Conservation (phyloP, 2,329 filamentous ascomycete species). For the Fusarium pininemorale region DNA sequence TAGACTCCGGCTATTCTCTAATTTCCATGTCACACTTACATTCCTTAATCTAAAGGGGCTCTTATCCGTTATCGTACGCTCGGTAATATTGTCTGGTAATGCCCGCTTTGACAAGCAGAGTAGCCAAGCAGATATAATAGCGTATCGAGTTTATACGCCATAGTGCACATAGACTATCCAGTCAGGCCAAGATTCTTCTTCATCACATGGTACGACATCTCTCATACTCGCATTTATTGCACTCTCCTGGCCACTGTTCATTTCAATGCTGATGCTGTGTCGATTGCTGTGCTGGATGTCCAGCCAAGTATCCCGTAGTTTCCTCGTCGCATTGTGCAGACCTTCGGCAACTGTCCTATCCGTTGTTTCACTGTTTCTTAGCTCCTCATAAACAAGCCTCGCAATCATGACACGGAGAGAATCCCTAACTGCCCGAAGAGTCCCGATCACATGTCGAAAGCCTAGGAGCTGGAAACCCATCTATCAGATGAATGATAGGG, state of each 20-base stretch:
- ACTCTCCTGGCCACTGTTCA: too few relatives aligned
- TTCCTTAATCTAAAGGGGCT: not conserved
- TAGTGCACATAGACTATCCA: not conserved
- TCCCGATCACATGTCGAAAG: too few relatives aligned
- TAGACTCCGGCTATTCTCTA: not conserved
- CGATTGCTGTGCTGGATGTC: not conserved
- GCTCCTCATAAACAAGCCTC: not conserved
- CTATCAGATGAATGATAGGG: too few relatives aligned
- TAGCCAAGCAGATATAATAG: not conserved
- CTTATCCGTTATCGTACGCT: too few relatives aligned
- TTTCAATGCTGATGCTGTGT: too few relatives aligned
- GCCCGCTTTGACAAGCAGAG: not conserved
- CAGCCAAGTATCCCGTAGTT: not conserved
- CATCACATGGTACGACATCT: too few relatives aligned
- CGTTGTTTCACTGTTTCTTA: not conserved
- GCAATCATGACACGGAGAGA: too few relatives aligned
- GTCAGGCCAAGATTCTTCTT: not conserved
- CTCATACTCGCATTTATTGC: accelerated
- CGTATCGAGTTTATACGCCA: not conserved
- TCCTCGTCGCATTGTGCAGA: not conserved
- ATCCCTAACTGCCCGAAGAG: too few relatives aligned
- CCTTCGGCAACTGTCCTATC: not conserved
- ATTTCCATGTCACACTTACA: too few relatives aligned
- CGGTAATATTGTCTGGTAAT: not conserved
- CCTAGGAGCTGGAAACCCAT: too few relatives aligned